Evolutionary conservation across 192 early-diverging fungal species (phyloP).

Genomic region (Kappamyces sp.): DNA sequence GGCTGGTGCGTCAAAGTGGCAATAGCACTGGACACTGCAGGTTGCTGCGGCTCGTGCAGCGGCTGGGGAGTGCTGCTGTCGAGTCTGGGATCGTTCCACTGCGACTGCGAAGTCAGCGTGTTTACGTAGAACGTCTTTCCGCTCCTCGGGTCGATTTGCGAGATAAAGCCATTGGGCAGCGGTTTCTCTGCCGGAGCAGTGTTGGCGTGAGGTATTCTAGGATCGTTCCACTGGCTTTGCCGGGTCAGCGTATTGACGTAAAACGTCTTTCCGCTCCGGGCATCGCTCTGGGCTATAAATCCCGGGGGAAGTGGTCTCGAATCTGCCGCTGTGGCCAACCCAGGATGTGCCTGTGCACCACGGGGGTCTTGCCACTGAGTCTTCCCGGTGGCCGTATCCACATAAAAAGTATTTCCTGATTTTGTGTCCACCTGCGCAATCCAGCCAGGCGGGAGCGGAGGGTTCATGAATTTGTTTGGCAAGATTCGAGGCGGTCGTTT

Average conservation of each 20-base stretch:
- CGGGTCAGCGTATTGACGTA: constrained; percentile 27
- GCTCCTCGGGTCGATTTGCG: constrained; percentile 19
- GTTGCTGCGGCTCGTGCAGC: too few species aligned
- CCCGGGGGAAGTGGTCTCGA: constrained; percentile 20
- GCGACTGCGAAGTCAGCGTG: constrained; percentile 24
- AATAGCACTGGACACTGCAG: too few species aligned
- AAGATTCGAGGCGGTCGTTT: too few species aligned
- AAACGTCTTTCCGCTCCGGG: constrained; percentile 17
- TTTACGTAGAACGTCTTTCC: constrained; percentile 22
- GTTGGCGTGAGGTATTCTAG: not conserved
- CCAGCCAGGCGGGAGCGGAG: constrained; percentile 28
- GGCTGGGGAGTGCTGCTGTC: too few species aligned
- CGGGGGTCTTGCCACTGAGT: constrained; percentile 22
- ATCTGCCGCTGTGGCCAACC: too few species aligned
- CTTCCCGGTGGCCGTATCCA: constrained; percentile 24
- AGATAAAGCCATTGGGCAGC: constrained; percentile 29
- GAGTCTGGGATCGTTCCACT: constrained; percentile 17
- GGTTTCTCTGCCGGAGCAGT: not conserved
- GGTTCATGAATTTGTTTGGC: not conserved
- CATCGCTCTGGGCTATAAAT: constrained; percentile 23
- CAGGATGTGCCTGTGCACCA: not conserved
- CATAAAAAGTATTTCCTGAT: constrained; percentile 20
- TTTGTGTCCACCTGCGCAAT: constrained; percentile 22
- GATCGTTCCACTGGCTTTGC: constrained; percentile 23
- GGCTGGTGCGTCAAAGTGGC: too few species aligned